Percentiles rank a stretch among this genome's conserved stretches.
Conservation (phyloP, 2,329 filamentous ascomycete species). For the Pestalotiopsis sp. region DNA sequence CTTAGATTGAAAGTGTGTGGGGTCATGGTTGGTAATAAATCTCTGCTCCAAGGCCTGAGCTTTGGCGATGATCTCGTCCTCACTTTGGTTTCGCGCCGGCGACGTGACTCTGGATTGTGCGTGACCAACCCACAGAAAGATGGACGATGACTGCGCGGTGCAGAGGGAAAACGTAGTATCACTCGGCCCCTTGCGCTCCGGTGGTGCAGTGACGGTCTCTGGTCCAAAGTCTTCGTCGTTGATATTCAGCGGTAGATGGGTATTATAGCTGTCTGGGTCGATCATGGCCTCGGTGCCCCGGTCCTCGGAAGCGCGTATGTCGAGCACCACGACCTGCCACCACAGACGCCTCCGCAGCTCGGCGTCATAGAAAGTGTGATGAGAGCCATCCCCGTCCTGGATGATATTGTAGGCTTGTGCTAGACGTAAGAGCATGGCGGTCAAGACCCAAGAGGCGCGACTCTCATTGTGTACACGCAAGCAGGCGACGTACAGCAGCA, state of each 20-base stretch:
- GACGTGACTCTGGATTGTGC: conserved; percentile 24
- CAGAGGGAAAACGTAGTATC: conserved; percentile 45
- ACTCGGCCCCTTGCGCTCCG: conserved; percentile 39
- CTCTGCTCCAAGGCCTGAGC: conserved; percentile 41
- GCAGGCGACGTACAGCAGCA: conserved; percentile 44
- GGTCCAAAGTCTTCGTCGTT: conserved; percentile 55
- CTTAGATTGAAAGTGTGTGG: conserved; percentile 34
- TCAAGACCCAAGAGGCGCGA: conserved; percentile 45
- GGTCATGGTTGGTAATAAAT: conserved; percentile 40
- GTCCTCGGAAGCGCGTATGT: conserved; percentile 57
- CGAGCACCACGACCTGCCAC: conserved; percentile 66
- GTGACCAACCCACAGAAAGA: conserved; percentile 42
- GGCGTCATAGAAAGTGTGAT: conserved; percentile 52
- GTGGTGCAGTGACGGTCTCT: conserved; percentile 35
- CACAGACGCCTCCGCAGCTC: conserved; percentile 65
- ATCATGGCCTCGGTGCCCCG: conserved; percentile 52
- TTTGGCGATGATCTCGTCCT: conserved; percentile 43
- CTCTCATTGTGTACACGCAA: conserved; percentile 39
- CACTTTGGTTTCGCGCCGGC: conserved; percentile 27
- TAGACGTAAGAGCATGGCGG: conserved; percentile 44
- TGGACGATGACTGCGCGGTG: conserved; percentile 41
- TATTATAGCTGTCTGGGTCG: conserved; percentile 45
- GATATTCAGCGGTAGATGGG: conserved; percentile 52
- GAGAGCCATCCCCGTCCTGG: conserved; percentile 40
- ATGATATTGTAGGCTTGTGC: conserved; percentile 46